Conservation (phyloP, 1,284 basidiomycete genomes). For the Sporisorium reilianum region DNA sequence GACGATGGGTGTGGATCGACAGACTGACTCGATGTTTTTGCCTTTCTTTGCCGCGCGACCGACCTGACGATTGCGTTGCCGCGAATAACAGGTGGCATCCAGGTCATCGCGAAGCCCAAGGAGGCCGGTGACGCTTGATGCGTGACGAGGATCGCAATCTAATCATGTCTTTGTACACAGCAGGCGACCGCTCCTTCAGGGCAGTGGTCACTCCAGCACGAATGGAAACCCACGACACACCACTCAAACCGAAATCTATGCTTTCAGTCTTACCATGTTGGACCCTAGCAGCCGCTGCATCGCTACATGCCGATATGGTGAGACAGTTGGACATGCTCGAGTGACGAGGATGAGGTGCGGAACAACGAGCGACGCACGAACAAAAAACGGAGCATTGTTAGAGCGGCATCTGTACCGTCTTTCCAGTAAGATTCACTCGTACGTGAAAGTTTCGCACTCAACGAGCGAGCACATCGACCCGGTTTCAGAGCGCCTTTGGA, state of each 20-base stretch:
- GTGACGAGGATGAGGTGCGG: no score
- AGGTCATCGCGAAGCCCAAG: slow-evolving; percentile 57
- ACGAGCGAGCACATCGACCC: not conserved
- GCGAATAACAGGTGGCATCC: slow-evolving; percentile 42
- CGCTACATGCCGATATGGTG: no score
- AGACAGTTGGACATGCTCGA: no score
- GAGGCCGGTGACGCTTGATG: slow-evolving; percentile 38
- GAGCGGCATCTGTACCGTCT: not conserved
- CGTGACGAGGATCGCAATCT: not conserved
- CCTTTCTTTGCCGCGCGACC: not conserved
- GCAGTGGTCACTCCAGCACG: not conserved
- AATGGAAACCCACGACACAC: not conserved
- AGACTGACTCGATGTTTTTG: not conserved
- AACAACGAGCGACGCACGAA: no score
- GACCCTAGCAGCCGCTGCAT: no score
- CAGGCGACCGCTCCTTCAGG: not conserved
- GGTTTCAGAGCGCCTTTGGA: not conserved
- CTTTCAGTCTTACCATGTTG: no score
- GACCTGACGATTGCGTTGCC: not conserved
- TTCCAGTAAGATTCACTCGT: not conserved
- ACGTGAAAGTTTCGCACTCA: not conserved
- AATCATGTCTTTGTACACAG: not conserved
- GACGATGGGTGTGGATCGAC: not conserved
- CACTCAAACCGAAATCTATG: not conserved
- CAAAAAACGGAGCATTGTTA: not conserved